Evolutionary conservation across 306 rosid species (phyloP).

Genomic region (Canavalia gladiata): DNA sequence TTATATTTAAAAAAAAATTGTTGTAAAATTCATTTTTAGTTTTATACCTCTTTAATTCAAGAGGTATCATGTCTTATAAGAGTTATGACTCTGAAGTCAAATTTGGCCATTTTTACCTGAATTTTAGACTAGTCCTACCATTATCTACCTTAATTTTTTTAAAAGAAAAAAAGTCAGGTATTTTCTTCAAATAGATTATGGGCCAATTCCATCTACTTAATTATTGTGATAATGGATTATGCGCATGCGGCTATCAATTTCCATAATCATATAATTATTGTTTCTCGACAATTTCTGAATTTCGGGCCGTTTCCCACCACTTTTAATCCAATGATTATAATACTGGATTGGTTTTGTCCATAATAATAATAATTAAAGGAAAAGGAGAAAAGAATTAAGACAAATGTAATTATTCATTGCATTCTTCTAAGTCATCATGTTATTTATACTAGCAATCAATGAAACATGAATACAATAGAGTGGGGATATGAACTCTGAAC

Average conservation of each 20-base stretch:
- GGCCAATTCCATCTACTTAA: neutral
- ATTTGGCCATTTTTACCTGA: neutral
- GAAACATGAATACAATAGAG: neutral
- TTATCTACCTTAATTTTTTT: neutral
- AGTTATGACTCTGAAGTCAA: slow-evolving; percentile 2
- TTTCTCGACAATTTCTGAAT: slow-evolving; percentile 26
- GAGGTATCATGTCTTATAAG: neutral
- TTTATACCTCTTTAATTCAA: neutral
- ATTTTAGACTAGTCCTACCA: neutral
- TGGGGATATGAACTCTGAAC: neutral
- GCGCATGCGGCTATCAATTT: slow-evolving; percentile 36
- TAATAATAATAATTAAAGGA: neutral
- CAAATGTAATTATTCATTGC: slow-evolving; percentile 10
- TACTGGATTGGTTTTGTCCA: neutral
- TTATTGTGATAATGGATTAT: neutral
- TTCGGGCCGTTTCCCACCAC: neutral
- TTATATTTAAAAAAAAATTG: neutral
- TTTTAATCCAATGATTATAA: neutral
- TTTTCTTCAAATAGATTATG: neutral
- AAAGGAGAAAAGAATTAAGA: neutral
- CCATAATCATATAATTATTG: slow-evolving; percentile 19
- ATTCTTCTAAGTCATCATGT: slow-evolving; percentile 1
- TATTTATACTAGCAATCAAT: neutral
- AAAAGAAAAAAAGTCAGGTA: too few species aligned
- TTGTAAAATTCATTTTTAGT: neutral